A percentile compares a stretch with the other conserved stretches of the same genome.
These are phyloP conservation scores for Thalassiosira profunda DNA, from an alignment of 108 stramenopile genomes.

Conservation along the genomic window DNA sequence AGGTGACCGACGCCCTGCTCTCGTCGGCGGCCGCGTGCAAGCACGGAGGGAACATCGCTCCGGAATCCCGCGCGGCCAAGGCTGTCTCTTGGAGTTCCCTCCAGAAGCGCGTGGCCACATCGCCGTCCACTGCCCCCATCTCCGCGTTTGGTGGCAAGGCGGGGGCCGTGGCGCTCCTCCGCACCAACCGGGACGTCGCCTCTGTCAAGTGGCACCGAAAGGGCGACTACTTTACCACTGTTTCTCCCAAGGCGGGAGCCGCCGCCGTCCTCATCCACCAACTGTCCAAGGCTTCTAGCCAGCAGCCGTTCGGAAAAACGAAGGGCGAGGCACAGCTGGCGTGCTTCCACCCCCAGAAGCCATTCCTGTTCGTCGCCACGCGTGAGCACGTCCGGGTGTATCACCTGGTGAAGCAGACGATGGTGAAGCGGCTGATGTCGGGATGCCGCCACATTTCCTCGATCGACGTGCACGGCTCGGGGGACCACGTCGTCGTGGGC, in stretches of 20 bases:
- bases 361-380: conserved; percentile 97
- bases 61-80: conserved; percentile 80
- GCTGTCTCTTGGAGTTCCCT: conserved; percentile 74
- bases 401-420: conserved; percentile 95
- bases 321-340: conserved; percentile 89
- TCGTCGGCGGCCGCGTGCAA: conserved; percentile 48
- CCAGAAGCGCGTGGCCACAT: conserved; percentile 3
- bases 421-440: conserved; percentile 91
- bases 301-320: conserved; percentile 95
- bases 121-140: conserved; percentile 33
- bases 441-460: conserved; percentile 98
- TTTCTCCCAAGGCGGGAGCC: conserved; percentile 83
- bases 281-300: conserved; percentile 91
- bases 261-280: conserved; percentile 96
- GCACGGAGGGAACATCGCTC: conserved; percentile 67
- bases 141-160: conserved; percentile 50
- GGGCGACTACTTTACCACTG: conserved; percentile 98
- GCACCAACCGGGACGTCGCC: conserved; percentile 71
- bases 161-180: conserved; percentile 69
- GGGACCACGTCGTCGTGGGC: conserved; percentile 97
- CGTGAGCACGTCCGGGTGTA: conserved; percentile 95
- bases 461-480: conserved; percentile 94
- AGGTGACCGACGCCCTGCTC: conserved; percentile 89
- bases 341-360: conserved; percentile 97
- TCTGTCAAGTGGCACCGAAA: conserved; percentile 94